These are phyloP conservation scores for Chytriomyces confervae DNA, from an alignment of 192 early-diverging fungal species.

Conservation along the genomic window DNA sequence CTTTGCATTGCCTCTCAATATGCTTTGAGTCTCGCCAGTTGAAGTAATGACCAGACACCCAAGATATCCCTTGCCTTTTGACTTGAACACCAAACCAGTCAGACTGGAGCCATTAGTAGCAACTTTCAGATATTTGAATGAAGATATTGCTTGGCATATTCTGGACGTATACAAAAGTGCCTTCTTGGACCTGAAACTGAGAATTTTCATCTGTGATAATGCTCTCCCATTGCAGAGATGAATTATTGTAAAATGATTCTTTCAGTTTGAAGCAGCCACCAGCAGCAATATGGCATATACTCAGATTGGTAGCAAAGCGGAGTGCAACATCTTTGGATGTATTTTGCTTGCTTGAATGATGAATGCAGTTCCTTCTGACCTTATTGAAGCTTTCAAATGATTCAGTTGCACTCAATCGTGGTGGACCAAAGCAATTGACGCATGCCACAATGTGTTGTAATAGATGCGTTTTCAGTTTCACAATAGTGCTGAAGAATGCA, in stretches of 20 bases:
- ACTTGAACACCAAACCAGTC: not conserved
- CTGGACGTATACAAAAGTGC: not conserved
- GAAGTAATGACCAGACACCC: not conserved
- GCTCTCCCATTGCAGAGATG: not conserved
- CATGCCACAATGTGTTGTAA: not conserved
- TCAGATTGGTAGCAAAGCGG: not conserved
- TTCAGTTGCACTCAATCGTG: constrained; percentile 15
- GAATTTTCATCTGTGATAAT: not conserved
- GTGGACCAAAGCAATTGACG: not conserved
- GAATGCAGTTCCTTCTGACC: not conserved
- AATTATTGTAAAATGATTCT: not conserved
- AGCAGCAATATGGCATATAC: not conserved
- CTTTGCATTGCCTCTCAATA: not conserved
- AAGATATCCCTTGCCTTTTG: not conserved
- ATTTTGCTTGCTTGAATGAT: not conserved
- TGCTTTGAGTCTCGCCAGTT: not conserved
- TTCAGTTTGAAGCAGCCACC: not conserved
- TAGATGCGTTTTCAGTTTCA: constrained; percentile 16
- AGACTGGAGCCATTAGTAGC: not conserved
- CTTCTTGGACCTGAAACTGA: not conserved
- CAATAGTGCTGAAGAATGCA: not conserved
- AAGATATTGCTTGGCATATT: not conserved
- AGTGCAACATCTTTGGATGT: constrained; percentile 4
- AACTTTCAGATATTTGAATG: not conserved
- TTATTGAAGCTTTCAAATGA: constrained; percentile 14